Base-by-base conservation (phyloP, 2,329 filamentous ascomycete species). In the Sporothrix mexicana region DNA sequence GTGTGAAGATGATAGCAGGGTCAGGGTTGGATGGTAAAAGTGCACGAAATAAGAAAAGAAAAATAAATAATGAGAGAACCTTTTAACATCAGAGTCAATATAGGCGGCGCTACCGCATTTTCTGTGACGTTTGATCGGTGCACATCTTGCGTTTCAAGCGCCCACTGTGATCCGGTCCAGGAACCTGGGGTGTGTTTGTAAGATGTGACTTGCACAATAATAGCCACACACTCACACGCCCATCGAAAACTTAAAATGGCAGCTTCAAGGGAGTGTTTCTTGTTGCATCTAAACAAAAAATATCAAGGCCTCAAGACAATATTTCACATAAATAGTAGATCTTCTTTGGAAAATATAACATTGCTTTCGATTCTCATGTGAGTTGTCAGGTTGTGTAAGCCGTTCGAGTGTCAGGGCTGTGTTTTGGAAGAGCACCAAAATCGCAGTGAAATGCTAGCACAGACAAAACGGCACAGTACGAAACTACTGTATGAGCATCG, bases 71-170 rank as follows among this genome's bases (percentile, higher is more conserved):
- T 7, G 30, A 36, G 2, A n/a, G 41, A 41, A 23, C 12, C 20
- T 25, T 47, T 51, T 23, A 53, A 53, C 41, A 53, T 9, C 10
- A 49, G 68, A 59, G 36, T 12, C n/a, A 25, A 57, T 57, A 69
- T 69, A 57, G 64, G 66, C 20, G 15, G 51, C 13, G 17, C 51
- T 45, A 57, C 66, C 25, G 66, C 45, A 43, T 45, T 30, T 61
- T 47, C 64, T 66, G 30, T 67, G 61, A 70, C 57, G 74, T 75
- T 73, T 75, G 74, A 74, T 75, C 71, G 74, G 15, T 74, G 72
- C 62, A 62, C 51, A 73, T 73, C 71, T 43, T 70, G 61, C 51
- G 74, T 75, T 71, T 74, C 62, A 72, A 12, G 36, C 25, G 2
- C 1, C 13, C 17, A 9, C 15, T 51, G 23, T 70, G 41, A 45